Evolutionary conservation across 2,329 filamentous ascomycete species (phyloP), one percentile per base, ranked within the genome.

Genomic region (Rhynchosporium secalis): DNA sequence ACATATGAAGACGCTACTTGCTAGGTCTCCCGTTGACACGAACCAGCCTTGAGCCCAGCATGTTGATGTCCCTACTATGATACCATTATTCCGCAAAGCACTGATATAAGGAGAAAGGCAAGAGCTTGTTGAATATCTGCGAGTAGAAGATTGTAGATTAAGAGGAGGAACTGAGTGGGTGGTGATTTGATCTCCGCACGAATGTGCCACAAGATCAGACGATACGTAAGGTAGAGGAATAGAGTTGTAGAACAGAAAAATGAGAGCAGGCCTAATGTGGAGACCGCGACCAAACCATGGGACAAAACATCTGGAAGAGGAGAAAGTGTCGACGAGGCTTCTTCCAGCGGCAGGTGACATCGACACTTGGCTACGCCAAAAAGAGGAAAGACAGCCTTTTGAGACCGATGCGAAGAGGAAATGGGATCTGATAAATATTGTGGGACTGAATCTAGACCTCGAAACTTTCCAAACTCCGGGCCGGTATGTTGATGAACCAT

Each of bases 11-110:
- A 87, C 81, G 64, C 86, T 88, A 29, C 84, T 86, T 0, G 86
- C 80, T 59, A 91, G 70, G 65, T 89, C 86, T 36, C 88, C 88
- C 0, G 82, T 83, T 4, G 86, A 87, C 2, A 90, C 78, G 54
- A 90, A 84, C 74, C 87, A 86, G n/a, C 86, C 88, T 73, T 91
- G 88, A 0, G 81, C 81, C 68, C 78, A 82, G 74, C 88, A 91
- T 5, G 81, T 77, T 1, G 77, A 68, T 0, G 80, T 81, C 2
- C 79, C 79, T 1, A 86, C 83, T 1, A 80, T 69, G 15, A 90
- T 80, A 0, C 76, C 78, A 71, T 87, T 78, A 13, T 76, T 72
- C 1, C 75, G 72, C 4, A 89, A 76, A 82, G 87, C 88, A 41
- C 81, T 76, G 3, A 81, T 80, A 64, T 86, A 55, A 90, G 77